These are phyloP conservation scores for Crithidia fasciculata DNA, from an alignment of 208 protist genomes.

Conservation along the genomic window DNA sequence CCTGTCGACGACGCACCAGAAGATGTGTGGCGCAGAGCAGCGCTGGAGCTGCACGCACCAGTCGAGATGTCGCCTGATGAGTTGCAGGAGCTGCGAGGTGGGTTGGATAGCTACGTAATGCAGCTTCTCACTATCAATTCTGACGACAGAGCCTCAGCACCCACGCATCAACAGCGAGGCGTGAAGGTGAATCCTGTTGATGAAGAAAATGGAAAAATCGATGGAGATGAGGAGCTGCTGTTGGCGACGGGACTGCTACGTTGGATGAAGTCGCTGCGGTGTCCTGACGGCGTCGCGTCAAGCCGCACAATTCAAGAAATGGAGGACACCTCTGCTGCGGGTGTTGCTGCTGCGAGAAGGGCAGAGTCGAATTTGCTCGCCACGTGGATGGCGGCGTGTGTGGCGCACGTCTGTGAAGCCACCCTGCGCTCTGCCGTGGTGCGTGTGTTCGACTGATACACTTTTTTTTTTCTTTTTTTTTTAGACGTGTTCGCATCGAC, in stretches of 20 bases:
- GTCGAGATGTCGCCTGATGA: conserved; percentile 9
- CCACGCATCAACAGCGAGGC: neutral
- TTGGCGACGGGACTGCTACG: neutral
- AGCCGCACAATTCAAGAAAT: neutral
- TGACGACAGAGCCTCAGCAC: neutral
- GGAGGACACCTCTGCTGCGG: neutral
- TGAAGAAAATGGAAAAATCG: neutral
- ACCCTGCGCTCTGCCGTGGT: neutral
- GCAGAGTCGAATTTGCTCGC: conserved; percentile 1
- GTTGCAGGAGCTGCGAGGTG: conserved; percentile 9
- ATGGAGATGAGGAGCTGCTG: neutral
- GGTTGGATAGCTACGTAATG: neutral
- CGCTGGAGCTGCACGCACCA: neutral
- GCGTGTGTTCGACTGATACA: neutral
- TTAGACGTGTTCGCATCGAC: no score
- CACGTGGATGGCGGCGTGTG: conserved; percentile 23
- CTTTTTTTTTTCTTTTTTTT: conserved; percentile 3
- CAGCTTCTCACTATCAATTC: neutral
- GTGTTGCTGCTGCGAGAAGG: neutral
- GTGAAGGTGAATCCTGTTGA: no score
- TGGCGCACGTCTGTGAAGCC: conserved; percentile 17
- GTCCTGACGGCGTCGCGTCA: neutral
- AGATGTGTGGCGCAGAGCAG: neutral
- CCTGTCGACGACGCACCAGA: neutral
- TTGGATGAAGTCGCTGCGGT: conserved; percentile 22